Conservation (phyloP, 169 alveolate species). For the Plasmodium gaboni region DNA sequence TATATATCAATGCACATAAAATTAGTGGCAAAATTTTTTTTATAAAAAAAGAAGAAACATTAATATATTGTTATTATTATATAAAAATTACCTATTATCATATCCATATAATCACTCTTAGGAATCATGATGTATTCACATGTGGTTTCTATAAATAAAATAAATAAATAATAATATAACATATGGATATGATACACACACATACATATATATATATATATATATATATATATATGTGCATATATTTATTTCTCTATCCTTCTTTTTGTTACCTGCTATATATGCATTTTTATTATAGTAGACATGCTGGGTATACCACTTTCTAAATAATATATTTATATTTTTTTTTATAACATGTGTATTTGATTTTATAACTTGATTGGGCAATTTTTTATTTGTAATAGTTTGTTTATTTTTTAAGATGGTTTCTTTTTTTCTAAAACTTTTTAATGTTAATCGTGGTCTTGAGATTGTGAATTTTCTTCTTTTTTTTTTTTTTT, state of each 20-base stretch:
- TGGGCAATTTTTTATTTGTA: background rate
- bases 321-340: slow-evolving; percentile 46
- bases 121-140: slow-evolving; percentile 25
- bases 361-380: background rate
- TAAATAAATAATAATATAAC: background rate
- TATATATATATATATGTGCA: slow-evolving; percentile 5
- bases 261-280: slow-evolving; percentile 37
- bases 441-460: background rate
- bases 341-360: slow-evolving; percentile 32
- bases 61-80: background rate
- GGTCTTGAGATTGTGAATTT: background rate
- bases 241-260: background rate
- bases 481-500: slow-evolving; percentile 54
- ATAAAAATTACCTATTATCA: slow-evolving; percentile 55
- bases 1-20: background rate
- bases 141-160: slow-evolving; percentile 7
- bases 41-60: background rate
- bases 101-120: slow-evolving; percentile 67
- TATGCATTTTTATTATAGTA: slow-evolving; percentile 46
- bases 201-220: background rate
- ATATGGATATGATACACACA: too few species aligned
- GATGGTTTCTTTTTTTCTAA: background rate
- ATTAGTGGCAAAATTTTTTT: background rate
- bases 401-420: background rate
- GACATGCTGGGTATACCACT: slow-evolving; percentile 75